Percentiles rank a stretch among this genome's conserved stretches.
phyloP scores from a whole-genome alignment of 257 asterid genomes.

The Rubia yunnanensis region DNA sequence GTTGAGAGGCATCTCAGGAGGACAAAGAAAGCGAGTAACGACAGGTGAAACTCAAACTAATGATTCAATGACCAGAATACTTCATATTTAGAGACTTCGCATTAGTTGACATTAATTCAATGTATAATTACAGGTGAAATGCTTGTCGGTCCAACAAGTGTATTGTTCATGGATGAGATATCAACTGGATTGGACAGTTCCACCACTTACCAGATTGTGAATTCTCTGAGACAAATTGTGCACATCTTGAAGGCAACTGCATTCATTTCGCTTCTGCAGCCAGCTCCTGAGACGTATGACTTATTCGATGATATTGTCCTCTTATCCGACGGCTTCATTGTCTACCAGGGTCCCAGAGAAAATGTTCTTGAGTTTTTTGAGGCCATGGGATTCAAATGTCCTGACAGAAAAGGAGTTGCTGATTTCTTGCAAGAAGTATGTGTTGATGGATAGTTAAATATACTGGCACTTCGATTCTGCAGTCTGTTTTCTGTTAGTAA shows the following conservation, averaged over 20 bases:
- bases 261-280: constrained; percentile 32
- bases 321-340: constrained; percentile 24
- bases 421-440: constrained; percentile 41
- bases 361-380: constrained; percentile 27
- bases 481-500: not conserved
- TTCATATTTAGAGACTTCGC: not conserved
- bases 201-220: constrained; percentile 33
- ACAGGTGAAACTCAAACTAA: constrained; percentile 13
- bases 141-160: constrained; percentile 37
- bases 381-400: constrained; percentile 37
- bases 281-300: constrained; percentile 33
- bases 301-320: constrained; percentile 36
- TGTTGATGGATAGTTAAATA: not conserved
- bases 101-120: not conserved
- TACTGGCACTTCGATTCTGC: not conserved
- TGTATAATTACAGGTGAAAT: constrained; percentile 20
- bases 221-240: constrained; percentile 28
- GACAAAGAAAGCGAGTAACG: constrained; percentile 35
- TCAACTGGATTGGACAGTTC: constrained; percentile 42
- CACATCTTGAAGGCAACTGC: constrained; percentile 38
- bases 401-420: constrained; percentile 35
- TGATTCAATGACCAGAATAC: not conserved
- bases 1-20: constrained; percentile 41
- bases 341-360: constrained; percentile 35
- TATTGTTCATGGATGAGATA: constrained; percentile 35